These are phyloP conservation scores for Sporothrix dimorphospora DNA, from an alignment of 2,329 filamentous ascomycete species.

Conservation along the genomic window DNA sequence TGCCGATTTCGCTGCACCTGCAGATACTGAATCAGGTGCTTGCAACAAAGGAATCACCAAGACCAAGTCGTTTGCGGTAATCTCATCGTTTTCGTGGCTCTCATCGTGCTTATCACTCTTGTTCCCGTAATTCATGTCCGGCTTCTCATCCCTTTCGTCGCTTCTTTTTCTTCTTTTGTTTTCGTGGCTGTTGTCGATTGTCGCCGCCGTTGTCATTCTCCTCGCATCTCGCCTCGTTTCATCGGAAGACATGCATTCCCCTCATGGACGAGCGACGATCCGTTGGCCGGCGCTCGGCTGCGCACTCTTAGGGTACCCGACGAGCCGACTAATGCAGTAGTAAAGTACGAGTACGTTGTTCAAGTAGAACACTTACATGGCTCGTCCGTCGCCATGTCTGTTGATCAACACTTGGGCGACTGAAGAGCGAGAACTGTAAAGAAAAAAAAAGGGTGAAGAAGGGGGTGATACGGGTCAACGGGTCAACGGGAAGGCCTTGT, in stretches of 20 bases:
- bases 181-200: background rate
- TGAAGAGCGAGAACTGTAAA: background rate
- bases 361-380: background rate
- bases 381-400: background rate
- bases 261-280: constrained; percentile 2
- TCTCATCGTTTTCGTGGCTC: background rate
- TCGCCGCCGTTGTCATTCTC: background rate
- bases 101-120: background rate
- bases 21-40: background rate
- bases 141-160: constrained; percentile 4
- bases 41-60: background rate
- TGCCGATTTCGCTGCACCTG: too few relatives aligned
- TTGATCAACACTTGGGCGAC: background rate
- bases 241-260: constrained; percentile 3
- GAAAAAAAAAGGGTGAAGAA: background rate
- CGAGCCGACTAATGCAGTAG: background rate
- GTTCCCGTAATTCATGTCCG: background rate
- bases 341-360: too few relatives aligned
- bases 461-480: background rate
- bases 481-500: background rate
- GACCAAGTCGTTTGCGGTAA: background rate
- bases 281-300: background rate
- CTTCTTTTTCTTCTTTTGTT: background rate
- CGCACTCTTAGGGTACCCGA: background rate
- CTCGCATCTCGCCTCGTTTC: constrained; percentile 22